These are phyloP conservation scores for Globisporangium lucens DNA, from an alignment of 352 stramenopile genomes.

Conservation along the genomic window DNA sequence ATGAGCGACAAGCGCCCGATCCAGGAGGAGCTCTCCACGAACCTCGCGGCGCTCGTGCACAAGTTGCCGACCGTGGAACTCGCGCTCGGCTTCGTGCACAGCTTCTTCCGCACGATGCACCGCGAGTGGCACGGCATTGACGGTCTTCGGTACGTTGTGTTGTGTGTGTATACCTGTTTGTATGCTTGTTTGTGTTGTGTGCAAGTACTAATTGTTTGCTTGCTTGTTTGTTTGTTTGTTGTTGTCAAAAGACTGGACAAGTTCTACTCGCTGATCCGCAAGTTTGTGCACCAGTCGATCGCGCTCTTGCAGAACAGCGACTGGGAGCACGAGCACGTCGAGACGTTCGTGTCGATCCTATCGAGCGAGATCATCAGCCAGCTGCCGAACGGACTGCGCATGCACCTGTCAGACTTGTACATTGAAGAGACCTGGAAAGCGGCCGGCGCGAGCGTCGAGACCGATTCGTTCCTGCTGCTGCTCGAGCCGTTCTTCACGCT, in stretches of 20 bases:
- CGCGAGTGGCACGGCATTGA: conserved; percentile 85
- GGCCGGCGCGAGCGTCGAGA: conserved; percentile 46
- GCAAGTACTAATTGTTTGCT: neutral
- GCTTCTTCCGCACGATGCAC: conserved; percentile 83
- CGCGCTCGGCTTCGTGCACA: conserved; percentile 72
- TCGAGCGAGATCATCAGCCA: conserved; percentile 73
- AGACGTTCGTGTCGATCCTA: conserved; percentile 57
- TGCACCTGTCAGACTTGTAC: conserved; percentile 79
- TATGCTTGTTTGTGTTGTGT: no score
- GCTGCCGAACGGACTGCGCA: conserved; percentile 73
- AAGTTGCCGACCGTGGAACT: conserved; percentile 37
- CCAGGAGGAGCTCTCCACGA: conserved; percentile 75
- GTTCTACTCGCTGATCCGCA: conserved; percentile 83
- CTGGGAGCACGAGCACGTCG: conserved; percentile 45
- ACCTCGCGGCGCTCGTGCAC: conserved; percentile 60
- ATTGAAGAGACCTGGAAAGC: conserved; percentile 61
- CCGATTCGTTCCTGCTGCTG: conserved; percentile 62
- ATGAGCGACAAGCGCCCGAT: conserved; percentile 87
- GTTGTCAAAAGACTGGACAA: conserved; percentile 54
- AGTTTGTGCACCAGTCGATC: conserved; percentile 73
- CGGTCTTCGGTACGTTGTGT: conserved; percentile 43
- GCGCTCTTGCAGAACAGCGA: conserved; percentile 53
- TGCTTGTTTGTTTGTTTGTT: neutral
- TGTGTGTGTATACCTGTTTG: neutral
- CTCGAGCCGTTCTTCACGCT: conserved; percentile 83